Conservation (phyloP, 129 eudicot genomes). For the Centaurea solstitialis region DNA sequence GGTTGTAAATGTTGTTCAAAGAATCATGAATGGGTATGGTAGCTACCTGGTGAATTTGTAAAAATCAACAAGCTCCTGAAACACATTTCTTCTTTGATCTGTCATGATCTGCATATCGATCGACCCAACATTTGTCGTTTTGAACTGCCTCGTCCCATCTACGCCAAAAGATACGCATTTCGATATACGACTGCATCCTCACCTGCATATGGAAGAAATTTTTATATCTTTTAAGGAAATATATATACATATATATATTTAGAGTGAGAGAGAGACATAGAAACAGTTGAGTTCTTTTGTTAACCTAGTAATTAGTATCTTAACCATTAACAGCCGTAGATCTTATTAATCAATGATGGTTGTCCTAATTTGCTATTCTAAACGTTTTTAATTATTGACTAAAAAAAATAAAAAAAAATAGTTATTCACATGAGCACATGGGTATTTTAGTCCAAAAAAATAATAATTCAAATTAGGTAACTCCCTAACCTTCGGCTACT, state of each 20-base stretch:
- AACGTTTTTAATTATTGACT: no score
- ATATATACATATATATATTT: not conserved
- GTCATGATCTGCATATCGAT: conserved; percentile 44
- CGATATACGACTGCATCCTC: conserved; percentile 67
- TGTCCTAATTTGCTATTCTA: no score
- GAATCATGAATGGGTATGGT: conserved; percentile 8
- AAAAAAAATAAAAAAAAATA: no score
- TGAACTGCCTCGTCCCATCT: conserved; percentile 73
- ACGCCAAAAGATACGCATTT: conserved; percentile 60
- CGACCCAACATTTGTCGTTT: conserved; percentile 77
- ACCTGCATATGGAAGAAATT: conserved; percentile 45
- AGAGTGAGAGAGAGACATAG: no score
- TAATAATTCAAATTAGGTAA: no score
- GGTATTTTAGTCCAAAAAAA: no score
- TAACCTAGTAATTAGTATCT: no score
- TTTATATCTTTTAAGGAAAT: not conserved
- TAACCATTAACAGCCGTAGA: no score
- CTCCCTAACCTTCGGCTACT: no score
- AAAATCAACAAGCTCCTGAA: not conserved
- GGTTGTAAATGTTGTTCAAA: not conserved
- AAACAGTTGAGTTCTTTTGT: no score
- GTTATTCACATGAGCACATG: no score
- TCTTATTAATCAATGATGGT: no score
- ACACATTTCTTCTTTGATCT: conserved; percentile 16
- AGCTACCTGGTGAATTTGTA: not conserved